A percentile compares a stretch with the other conserved stretches of the same genome.
Conservation (phyloP, 1,284 basidiomycete genomes). For the Puccinia novopanici region DNA sequence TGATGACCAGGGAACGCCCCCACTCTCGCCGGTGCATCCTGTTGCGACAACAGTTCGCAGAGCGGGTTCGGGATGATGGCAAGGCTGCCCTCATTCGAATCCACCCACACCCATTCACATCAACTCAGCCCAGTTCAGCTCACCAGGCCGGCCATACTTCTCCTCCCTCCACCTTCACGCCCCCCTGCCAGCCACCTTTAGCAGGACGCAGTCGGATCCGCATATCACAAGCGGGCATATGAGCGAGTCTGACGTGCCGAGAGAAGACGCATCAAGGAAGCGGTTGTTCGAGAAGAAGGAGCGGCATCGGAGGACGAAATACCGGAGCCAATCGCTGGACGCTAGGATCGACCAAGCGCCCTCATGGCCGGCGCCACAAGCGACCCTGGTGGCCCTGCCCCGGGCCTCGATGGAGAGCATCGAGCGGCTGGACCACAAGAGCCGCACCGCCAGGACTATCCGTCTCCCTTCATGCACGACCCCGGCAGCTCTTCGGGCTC, state of each 20-base stretch:
- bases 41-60: not conserved
- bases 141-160: conserved; percentile 4
- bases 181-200: not conserved
- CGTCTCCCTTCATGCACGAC: conserved; percentile 11
- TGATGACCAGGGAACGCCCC: not conserved
- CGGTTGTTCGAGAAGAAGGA: not conserved
- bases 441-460: not conserved
- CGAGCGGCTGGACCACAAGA: not conserved
- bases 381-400: conserved; percentile 1
- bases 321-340: not conserved
- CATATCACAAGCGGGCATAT: no score
- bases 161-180: not conserved
- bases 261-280: not conserved
- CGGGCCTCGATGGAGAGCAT: not conserved
- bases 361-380: not conserved
- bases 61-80: not conserved
- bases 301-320: not conserved
- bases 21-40: conserved; percentile 4
- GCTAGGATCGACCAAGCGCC: not conserved
- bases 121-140: conserved; percentile 10
- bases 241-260: not conserved
- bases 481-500: not conserved
- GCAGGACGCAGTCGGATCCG: not conserved
- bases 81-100: conserved; percentile 2
- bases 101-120: not conserved